These are phyloP conservation scores for Nitzschia sp. DNA, from an alignment of 108 stramenopile species.

Conservation along the genomic window DNA sequence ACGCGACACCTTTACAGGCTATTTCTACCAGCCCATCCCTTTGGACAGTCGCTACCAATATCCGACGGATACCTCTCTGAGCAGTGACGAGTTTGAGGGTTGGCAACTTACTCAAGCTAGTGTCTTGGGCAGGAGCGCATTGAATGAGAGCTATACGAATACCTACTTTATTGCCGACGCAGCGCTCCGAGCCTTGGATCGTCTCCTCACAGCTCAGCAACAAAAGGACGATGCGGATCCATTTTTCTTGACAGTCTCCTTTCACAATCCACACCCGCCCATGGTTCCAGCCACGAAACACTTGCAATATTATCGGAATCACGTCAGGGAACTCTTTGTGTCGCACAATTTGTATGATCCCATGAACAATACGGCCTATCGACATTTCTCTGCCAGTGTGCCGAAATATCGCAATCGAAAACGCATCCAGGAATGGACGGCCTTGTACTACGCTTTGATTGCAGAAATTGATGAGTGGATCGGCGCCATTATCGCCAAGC, in stretches of 20 bases:
- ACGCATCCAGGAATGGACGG: conserved; percentile 17
- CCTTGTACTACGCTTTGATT: conserved; percentile 29
- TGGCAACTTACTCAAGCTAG: conserved; percentile 1
- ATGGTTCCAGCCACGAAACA: conserved; percentile 6
- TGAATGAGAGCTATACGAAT: neutral
- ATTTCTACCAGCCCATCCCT: conserved; percentile 19
- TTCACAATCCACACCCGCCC: conserved; percentile 35
- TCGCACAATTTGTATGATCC: conserved; percentile 11
- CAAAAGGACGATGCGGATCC: conserved; percentile 2
- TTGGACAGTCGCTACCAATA: conserved; percentile 19
- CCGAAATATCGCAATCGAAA: neutral
- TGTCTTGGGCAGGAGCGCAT: neutral
- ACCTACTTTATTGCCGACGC: neutral
- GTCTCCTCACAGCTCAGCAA: too few relatives aligned
- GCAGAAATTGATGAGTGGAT: conserved; percentile 25
- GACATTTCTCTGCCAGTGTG: neutral
- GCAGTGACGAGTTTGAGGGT: neutral
- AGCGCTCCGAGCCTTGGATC: conserved; percentile 15
- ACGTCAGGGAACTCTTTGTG: conserved; percentile 2
- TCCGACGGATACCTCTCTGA: conserved; percentile 4
- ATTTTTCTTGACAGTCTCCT: conserved; percentile 22
- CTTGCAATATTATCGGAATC: conserved; percentile 8
- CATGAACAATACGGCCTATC: conserved; percentile 3
- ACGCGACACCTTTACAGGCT: conserved; percentile 11
- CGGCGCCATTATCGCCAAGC: conserved; percentile 5